These are phyloP conservation scores for Xylariaceae sp. DNA, from an alignment of 2,329 filamentous ascomycete genomes.

Conservation along the genomic window DNA sequence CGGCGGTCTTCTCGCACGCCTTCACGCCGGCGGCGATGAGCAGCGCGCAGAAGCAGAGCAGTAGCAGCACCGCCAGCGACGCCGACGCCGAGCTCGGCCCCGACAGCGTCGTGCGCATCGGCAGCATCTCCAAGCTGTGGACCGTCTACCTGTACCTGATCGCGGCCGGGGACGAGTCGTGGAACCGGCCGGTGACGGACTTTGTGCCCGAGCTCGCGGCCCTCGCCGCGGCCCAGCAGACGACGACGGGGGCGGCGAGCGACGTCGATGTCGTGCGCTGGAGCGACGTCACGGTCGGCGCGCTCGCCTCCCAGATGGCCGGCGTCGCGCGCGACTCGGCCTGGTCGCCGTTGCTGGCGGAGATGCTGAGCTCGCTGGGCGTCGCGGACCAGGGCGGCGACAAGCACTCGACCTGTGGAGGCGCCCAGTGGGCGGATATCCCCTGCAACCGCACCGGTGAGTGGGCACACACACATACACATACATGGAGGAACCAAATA, in stretches of 20 bases:
- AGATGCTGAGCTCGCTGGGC: not conserved
- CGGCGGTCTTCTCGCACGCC: too few relatives aligned
- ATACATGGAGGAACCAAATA: too few relatives aligned
- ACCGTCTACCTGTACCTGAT: conserved; percentile 29
- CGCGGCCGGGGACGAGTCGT: conserved; percentile 19
- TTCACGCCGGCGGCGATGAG: too few relatives aligned
- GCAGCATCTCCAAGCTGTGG: conserved; percentile 34
- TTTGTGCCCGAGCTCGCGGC: conserved; percentile 20
- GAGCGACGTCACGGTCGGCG: not conserved
- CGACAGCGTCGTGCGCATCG: conserved; percentile 35
- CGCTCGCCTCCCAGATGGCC: not conserved
- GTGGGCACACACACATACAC: too few relatives aligned
- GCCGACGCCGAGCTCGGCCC: conserved; percentile 30
- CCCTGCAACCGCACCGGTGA: not conserved
- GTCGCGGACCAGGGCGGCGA: not conserved
- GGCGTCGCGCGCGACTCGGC: not conserved
- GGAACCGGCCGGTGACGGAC: conserved; percentile 23
- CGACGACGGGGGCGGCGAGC: too few relatives aligned
- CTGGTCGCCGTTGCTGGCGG: not conserved
- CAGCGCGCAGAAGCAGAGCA: too few relatives aligned
- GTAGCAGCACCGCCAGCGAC: too few relatives aligned
- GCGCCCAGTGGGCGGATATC: not conserved
- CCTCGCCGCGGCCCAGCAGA: too few relatives aligned
- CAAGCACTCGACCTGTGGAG: not conserved
- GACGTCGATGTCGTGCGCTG: not conserved